phyloP scores from a whole-genome alignment of 179 eudicot genomes.

The Actinidia arguta region DNA sequence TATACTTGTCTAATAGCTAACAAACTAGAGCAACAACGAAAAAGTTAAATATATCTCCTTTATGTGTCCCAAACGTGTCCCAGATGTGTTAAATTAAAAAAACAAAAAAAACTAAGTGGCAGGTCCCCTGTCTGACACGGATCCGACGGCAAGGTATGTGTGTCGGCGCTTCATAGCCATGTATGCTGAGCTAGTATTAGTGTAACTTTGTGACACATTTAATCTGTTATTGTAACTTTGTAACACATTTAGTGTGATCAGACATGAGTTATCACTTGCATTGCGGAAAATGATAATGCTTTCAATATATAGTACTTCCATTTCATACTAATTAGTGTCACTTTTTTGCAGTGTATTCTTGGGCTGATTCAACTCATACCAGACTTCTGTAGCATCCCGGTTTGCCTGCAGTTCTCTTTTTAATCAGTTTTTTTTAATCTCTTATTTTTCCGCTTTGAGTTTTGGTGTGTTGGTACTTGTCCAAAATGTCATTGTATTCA shows the following conservation, averaged over 20 bases:
- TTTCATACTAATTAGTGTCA: neutral
- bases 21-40: too few relatives aligned
- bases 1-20: too few relatives aligned
- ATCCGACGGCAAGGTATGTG: too few relatives aligned
- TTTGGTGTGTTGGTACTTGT: neutral
- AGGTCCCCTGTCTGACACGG: too few relatives aligned
- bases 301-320: neutral
- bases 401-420: neutral
- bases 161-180: too few relatives aligned
- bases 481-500: slow-evolving; percentile 1
- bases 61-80: too few relatives aligned
- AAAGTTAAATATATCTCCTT: too few relatives aligned
- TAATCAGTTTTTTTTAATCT: neutral
- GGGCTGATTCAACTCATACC: neutral
- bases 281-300: neutral
- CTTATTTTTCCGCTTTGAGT: neutral
- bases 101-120: too few relatives aligned
- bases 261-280: neutral
- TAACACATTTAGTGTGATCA: neutral
- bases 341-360: slow-evolving; percentile 4
- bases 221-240: too few relatives aligned
- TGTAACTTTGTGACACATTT: neutral
- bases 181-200: too few relatives aligned
- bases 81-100: too few relatives aligned
- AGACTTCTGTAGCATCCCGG: neutral